Conservation (phyloP, 768 basidiomycete species). For the Panaeolus cyanescens region DNA sequence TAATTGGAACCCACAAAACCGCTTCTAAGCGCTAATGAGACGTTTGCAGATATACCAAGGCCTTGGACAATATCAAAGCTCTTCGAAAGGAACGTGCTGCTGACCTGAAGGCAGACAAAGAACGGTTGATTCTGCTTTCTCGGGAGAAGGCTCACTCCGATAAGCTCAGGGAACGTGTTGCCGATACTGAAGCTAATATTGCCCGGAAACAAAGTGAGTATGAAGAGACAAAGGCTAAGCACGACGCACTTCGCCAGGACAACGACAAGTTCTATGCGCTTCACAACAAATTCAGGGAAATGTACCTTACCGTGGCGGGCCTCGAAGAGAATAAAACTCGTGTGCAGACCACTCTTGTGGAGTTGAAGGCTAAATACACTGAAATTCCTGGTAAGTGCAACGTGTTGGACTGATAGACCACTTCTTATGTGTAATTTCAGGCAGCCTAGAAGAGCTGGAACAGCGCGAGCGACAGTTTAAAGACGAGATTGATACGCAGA, state of each 20-base stretch:
- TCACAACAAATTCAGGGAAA: slow-evolving; percentile 83
- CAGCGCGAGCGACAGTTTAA: slow-evolving; percentile 60
- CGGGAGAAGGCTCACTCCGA: slow-evolving; percentile 87
- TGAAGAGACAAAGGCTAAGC: slow-evolving; percentile 67
- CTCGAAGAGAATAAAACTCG: slow-evolving; percentile 64
- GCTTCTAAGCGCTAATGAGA: slow-evolving; percentile 1
- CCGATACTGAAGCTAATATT: slow-evolving; percentile 62
- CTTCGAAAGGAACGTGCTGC: slow-evolving; percentile 89
- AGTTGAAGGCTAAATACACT: slow-evolving; percentile 63
- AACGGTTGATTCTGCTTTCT: slow-evolving; percentile 74
- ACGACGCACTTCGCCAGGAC: slow-evolving; percentile 64
- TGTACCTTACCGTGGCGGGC: slow-evolving; percentile 70
- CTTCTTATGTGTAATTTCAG: slow-evolving; percentile 43
- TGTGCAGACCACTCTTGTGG: slow-evolving; percentile 60
- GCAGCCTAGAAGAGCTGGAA: slow-evolving; percentile 72
- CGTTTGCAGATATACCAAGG: slow-evolving; percentile 85
- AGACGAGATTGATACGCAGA: slow-evolving; percentile 52
- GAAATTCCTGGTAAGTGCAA: slow-evolving; percentile 60
- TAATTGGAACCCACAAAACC: slow-evolving; percentile 28
- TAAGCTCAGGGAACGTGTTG: slow-evolving; percentile 70
- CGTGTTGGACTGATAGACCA: slow-evolving; percentile 5
- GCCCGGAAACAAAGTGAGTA: slow-evolving; percentile 72
- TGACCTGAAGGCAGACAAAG: slow-evolving; percentile 93
- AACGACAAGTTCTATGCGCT: slow-evolving; percentile 82
- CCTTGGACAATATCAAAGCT: slow-evolving; percentile 87